A percentile compares a stretch with the other conserved stretches of the same genome.
Evolutionary conservation across 441 rosid genomes (phyloP).

Genomic region (Euphorbia celastroides): DNA sequence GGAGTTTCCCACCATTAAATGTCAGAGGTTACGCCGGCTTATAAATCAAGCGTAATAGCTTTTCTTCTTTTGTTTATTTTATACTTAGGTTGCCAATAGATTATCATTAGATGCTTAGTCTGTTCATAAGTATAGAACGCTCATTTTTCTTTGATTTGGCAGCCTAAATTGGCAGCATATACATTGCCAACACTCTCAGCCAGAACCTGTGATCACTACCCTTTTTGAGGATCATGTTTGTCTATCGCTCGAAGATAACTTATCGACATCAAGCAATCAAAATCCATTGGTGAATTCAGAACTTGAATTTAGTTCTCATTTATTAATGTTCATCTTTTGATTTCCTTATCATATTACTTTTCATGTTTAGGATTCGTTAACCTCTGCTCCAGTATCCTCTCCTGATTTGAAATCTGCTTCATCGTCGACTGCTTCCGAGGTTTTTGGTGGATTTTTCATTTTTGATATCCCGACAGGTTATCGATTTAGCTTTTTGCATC

Average conservation of each 20-base stretch:
- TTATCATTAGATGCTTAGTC: not conserved
- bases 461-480: conserved; percentile 30
- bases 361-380: conserved; percentile 25
- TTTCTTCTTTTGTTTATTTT: not conserved
- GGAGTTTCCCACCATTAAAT: conserved; percentile 37
- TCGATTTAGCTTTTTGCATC: conserved; percentile 3
- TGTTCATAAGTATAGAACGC: not conserved
- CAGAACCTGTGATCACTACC: conserved; percentile 42
- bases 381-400: conserved; percentile 23
- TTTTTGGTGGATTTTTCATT: conserved; percentile 21
- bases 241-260: conserved; percentile 20
- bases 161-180: conserved; percentile 48
- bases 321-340: not conserved
- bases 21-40: conserved; percentile 42
- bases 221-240: conserved; percentile 54
- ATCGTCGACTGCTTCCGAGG: conserved; percentile 28
- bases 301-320: not conserved
- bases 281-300: conserved; percentile 22
- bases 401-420: conserved; percentile 29
- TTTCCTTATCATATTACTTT: conserved; percentile 2
- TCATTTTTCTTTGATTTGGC: conserved; percentile 24
- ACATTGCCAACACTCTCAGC: conserved; percentile 36
- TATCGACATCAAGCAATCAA: conserved; percentile 21
- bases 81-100: no score
- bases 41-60: conserved; percentile 46